Conservation (phyloP, 768 basidiomycete genomes). For the Rickenella mellea region DNA sequence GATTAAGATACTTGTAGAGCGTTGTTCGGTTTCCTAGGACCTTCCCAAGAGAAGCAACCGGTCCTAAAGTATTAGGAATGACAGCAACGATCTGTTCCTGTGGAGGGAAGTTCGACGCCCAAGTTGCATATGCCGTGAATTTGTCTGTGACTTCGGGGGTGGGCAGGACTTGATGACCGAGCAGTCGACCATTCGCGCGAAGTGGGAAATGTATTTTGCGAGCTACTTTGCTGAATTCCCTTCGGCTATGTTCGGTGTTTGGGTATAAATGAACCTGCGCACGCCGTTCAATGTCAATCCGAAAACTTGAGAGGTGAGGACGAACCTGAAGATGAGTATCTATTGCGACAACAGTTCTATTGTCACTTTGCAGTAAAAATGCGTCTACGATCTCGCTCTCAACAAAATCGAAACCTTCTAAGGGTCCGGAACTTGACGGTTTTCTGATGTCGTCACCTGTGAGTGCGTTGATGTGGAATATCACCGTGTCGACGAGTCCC, state of each 20-base stretch:
- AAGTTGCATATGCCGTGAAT: constrained; percentile 50
- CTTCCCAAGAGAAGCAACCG: constrained; percentile 71
- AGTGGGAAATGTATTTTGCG: constrained; percentile 49
- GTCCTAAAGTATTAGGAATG: constrained; percentile 36
- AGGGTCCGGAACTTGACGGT: constrained; percentile 20
- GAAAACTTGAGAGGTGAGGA: constrained; percentile 3
- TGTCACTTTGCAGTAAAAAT: constrained; percentile 37
- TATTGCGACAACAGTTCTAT: constrained; percentile 51
- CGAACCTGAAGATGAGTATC: constrained; percentile 72
- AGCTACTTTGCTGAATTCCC: constrained; percentile 33
- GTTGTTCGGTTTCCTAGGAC: constrained; percentile 84
- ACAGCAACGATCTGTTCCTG: constrained; percentile 51
- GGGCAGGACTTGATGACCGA: constrained; percentile 45
- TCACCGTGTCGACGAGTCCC: constrained; percentile 58
- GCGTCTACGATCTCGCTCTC: constrained; percentile 50
- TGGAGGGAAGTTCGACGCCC: constrained; percentile 49
- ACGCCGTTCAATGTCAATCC: not conserved
- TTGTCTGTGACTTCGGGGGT: constrained; percentile 32
- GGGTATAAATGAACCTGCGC: constrained; percentile 59
- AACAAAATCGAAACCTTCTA: constrained; percentile 56
- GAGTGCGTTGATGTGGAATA: constrained; percentile 72
- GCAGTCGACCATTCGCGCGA: constrained; percentile 36
- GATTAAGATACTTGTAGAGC: constrained; percentile 91
- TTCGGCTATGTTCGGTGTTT: constrained; percentile 35
- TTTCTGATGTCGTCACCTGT: constrained; percentile 54